These are phyloP conservation scores for Allantophomopsis lycopodina DNA, from an alignment of 2,329 filamentous ascomycete genomes.

Conservation along the genomic window DNA sequence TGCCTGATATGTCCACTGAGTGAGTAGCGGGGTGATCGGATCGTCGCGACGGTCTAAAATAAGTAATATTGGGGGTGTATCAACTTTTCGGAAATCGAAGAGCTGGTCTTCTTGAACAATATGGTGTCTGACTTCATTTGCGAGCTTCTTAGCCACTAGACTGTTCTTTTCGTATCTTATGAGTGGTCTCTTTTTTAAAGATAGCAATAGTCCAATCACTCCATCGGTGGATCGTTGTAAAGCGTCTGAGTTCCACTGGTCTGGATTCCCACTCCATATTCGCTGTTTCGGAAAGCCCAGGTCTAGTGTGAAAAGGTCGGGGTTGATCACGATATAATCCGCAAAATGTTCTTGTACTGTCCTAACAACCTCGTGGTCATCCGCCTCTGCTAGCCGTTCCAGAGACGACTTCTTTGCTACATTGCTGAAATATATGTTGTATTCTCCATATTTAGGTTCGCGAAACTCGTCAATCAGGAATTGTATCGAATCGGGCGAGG, in stretches of 20 bases:
- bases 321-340: slow-evolving; percentile 90
- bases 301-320: slow-evolving; percentile 76
- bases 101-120: slow-evolving; percentile 93
- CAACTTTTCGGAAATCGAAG: slow-evolving; percentile 90
- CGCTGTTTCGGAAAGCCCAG: slow-evolving; percentile 58
- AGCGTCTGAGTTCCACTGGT: slow-evolving; percentile 83
- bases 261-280: slow-evolving; percentile 70
- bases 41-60: slow-evolving; percentile 88
- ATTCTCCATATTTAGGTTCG: slow-evolving; percentile 95
- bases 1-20: slow-evolving; percentile 99
- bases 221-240: slow-evolving; percentile 81
- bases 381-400: slow-evolving; percentile 86
- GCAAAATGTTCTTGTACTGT: slow-evolving; percentile 91
- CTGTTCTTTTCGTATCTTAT: slow-evolving; percentile 92
- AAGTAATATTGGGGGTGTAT: slow-evolving; percentile 86
- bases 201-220: slow-evolving; percentile 67
- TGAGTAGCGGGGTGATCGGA: slow-evolving; percentile 83
- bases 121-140: slow-evolving; percentile 80
- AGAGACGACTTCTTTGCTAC: slow-evolving; percentile 93
- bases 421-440: slow-evolving; percentile 95
- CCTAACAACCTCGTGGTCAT: slow-evolving; percentile 95
- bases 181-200: slow-evolving; percentile 91
- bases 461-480: slow-evolving; percentile 88
- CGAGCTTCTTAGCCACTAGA: slow-evolving; percentile 78
- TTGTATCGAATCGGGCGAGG: slow-evolving; percentile 85